These are phyloP conservation scores for Xylaria curta DNA, from an alignment of 495 filamentous ascomycete genomes.

Conservation along the genomic window DNA sequence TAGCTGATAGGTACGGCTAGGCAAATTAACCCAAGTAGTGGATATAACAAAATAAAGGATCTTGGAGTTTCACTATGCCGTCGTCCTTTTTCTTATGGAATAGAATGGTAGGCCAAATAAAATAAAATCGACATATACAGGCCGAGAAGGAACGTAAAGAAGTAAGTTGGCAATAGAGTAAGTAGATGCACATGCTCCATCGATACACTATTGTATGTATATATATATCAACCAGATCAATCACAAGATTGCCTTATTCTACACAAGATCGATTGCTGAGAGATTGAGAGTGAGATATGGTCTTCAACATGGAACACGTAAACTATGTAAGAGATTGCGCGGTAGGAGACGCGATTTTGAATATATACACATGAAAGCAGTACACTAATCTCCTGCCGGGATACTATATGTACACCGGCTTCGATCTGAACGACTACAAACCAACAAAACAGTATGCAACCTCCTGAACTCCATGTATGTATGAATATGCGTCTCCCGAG, in stretches of 20 bases:
- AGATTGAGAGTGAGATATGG: neutral
- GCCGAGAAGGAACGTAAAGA: too few relatives aligned
- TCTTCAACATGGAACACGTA: neutral
- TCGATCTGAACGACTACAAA: neutral
- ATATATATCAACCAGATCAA: neutral
- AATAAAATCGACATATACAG: too few relatives aligned
- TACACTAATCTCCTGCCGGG: neutral
- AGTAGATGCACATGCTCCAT: too few relatives aligned
- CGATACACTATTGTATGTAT: too few relatives aligned
- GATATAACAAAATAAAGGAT: too few relatives aligned
- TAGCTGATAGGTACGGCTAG: neutral
- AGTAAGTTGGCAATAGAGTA: too few relatives aligned
- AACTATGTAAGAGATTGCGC: neutral
- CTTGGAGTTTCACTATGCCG: too few relatives aligned
- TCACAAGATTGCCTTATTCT: too few relatives aligned
- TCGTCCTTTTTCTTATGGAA: too few relatives aligned
- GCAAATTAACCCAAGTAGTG: too few relatives aligned
- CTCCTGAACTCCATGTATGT: neutral
- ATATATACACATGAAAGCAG: slow-evolving; percentile 3
- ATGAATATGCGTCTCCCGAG: slow-evolving; percentile 17
- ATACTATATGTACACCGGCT: slow-evolving; percentile 11
- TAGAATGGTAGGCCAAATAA: too few relatives aligned
- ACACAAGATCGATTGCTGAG: neutral
- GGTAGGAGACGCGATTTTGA: neutral
- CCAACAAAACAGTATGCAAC: neutral